Conservation (phyloP, 75 land plant species). For the Sequoiadendron giganteum region DNA sequence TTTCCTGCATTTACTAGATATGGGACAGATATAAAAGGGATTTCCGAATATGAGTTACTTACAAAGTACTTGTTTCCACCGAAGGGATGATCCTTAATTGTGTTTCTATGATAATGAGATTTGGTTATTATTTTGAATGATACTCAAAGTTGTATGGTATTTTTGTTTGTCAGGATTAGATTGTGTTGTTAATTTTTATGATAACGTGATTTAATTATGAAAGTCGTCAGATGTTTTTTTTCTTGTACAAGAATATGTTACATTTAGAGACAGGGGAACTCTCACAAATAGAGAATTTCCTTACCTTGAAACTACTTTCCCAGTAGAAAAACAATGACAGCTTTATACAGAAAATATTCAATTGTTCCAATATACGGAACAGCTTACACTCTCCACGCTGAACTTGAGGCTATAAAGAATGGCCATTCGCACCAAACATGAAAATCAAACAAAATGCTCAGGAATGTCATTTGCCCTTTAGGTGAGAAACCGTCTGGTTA, state of each 20-base stretch:
- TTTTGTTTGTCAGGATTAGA: neutral
- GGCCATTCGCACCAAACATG: neutral
- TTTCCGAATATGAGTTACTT: conserved; percentile 15
- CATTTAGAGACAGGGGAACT: neutral
- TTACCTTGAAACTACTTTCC: neutral
- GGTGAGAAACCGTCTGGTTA: neutral
- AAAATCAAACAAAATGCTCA: neutral
- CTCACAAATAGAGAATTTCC: neutral
- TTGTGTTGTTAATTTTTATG: too few relatives aligned
- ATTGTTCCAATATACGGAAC: neutral
- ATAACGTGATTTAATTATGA: too few relatives aligned
- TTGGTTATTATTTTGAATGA: neutral
- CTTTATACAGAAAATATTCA: neutral
- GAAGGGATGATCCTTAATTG: neutral
- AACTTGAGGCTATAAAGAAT: neutral
- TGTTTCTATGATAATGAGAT: neutral
- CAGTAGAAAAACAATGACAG: neutral
- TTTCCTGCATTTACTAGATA: conserved; percentile 20
- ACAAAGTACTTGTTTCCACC: neutral
- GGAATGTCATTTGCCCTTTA: neutral
- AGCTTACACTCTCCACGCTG: neutral
- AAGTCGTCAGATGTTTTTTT: too few relatives aligned
- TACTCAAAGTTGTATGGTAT: neutral
- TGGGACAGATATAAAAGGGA: conserved; percentile 4
- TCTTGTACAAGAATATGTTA: too few relatives aligned